These are phyloP conservation scores for Entomortierella lignicola DNA, from an alignment of 192 early-diverging fungal species.

Conservation along the genomic window DNA sequence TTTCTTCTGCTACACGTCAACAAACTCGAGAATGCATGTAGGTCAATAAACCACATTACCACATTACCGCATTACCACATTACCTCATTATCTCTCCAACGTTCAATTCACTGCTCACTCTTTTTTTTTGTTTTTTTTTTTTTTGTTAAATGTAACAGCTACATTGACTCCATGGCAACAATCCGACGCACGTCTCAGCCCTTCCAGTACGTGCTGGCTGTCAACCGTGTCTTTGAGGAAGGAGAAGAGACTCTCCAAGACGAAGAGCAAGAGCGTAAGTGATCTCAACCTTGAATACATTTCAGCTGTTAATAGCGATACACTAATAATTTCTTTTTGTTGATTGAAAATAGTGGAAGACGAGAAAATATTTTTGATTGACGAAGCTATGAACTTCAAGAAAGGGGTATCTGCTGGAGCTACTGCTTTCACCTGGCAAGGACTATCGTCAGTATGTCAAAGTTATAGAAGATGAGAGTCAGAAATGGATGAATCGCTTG, in stretches of 20 bases:
- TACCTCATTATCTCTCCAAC: too few relatives aligned
- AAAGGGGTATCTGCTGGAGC: conserved; percentile 45
- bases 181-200: conserved; percentile 73
- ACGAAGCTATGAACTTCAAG: conserved; percentile 62
- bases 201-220: conserved; percentile 81
- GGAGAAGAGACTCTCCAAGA: conserved; percentile 74
- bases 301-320: not conserved
- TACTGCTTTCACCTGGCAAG: conserved; percentile 65
- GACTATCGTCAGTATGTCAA: conserved; percentile 55
- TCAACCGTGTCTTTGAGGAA: conserved; percentile 80
- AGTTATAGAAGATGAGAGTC: not conserved
- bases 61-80: not conserved
- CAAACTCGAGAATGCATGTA: conserved; percentile 64
- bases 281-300: not conserved
- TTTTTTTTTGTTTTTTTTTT: not conserved
- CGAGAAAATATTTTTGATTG: conserved; percentile 79
- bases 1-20: conserved; percentile 50
- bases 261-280: conserved; percentile 54
- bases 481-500: not conserved
- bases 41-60: not conserved
- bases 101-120: too few relatives aligned
- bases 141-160: conserved; percentile 46
- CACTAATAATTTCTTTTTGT: conserved; percentile 10
- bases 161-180: conserved; percentile 71
- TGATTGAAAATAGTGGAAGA: conserved; percentile 58